Percentiles rank a stretch among this genome's conserved stretches.
phyloP scores from a whole-genome alignment of 2,329 filamentous ascomycete genomes.

The Fusarium continuum region DNA sequence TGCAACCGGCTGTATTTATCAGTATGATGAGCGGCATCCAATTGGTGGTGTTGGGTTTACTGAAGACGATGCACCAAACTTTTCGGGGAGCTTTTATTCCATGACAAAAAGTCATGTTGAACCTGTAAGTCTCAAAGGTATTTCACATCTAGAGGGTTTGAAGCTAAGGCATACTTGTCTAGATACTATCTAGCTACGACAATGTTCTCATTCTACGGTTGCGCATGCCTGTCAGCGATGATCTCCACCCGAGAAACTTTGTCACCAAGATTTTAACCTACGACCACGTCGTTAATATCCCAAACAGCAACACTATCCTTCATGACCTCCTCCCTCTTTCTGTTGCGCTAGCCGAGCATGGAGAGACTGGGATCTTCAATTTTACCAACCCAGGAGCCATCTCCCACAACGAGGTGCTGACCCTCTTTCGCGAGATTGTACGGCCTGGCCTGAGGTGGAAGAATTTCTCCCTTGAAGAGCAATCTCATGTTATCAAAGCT shows the following conservation, averaged over 20 bases:
- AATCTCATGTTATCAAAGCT: constrained; percentile 71
- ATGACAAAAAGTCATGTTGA: constrained; percentile 59
- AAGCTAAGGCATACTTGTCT: not conserved
- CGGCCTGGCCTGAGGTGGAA: constrained; percentile 68
- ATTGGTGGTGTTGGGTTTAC: constrained; percentile 67
- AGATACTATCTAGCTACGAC: constrained; percentile 69
- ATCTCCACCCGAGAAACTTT: constrained; percentile 72
- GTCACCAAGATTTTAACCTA: constrained; percentile 75
- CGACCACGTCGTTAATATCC: constrained; percentile 71
- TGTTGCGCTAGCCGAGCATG: constrained; percentile 67
- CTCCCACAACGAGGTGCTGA: constrained; percentile 74
- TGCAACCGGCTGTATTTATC: constrained; percentile 74
- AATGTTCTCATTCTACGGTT: constrained; percentile 71
- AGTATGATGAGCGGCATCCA: constrained; percentile 66
- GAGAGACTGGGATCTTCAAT: constrained; percentile 72
- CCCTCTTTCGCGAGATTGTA: constrained; percentile 70
- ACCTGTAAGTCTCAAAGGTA: constrained; percentile 47
- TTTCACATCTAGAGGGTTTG: too few species aligned
- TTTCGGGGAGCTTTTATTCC: constrained; percentile 74
- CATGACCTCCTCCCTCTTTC: constrained; percentile 70
- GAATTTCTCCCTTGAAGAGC: constrained; percentile 73
- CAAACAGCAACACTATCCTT: constrained; percentile 74
- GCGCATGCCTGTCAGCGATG: constrained; percentile 75
- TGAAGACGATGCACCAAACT: constrained; percentile 72
- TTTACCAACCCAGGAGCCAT: constrained; percentile 77